phyloP scores from a whole-genome alignment of 2,329 filamentous ascomycete species.

The Colletotrichum agaves region DNA sequence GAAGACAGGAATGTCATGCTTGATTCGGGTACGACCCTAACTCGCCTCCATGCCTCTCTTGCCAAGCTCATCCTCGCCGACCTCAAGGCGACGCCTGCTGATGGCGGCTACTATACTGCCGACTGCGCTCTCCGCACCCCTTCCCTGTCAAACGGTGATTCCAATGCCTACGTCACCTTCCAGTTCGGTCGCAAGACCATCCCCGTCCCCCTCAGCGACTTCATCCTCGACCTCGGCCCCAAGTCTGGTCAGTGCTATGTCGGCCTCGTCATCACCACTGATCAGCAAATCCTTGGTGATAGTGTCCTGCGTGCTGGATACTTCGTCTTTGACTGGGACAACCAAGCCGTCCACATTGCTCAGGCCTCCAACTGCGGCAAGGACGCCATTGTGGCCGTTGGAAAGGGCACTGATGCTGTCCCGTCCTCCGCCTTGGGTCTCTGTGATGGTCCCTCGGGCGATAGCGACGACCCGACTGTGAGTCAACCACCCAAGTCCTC shows the following conservation, averaged over 20 bases:
- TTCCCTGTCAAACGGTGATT: slow-evolving; percentile 45
- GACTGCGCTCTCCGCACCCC: slow-evolving; percentile 52
- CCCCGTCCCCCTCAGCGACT: slow-evolving; percentile 57
- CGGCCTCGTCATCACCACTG: slow-evolving; percentile 52
- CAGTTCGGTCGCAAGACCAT: slow-evolving; percentile 56
- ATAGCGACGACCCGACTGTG: slow-evolving; percentile 22
- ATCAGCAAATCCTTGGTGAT: slow-evolving; percentile 57
- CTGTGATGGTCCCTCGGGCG: slow-evolving; percentile 45
- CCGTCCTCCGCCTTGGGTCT: slow-evolving; percentile 47
- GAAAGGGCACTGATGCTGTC: slow-evolving; percentile 47
- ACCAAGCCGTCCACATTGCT: slow-evolving; percentile 52
- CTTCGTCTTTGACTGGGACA: slow-evolving; percentile 60
- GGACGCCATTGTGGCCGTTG: slow-evolving; percentile 50
- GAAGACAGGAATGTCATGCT: slow-evolving; percentile 57
- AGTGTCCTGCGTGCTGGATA: slow-evolving; percentile 56
- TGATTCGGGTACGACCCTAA: slow-evolving; percentile 64
- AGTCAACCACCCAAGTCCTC: slow-evolving; percentile 3
- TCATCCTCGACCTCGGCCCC: slow-evolving; percentile 56
- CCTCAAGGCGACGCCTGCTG: slow-evolving; percentile 54
- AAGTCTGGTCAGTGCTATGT: slow-evolving; percentile 51
- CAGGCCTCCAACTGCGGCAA: slow-evolving; percentile 54
- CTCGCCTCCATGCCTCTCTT: slow-evolving; percentile 55
- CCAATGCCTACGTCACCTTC: slow-evolving; percentile 54
- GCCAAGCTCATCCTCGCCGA: slow-evolving; percentile 55
- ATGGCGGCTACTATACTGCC: slow-evolving; percentile 56